phyloP scores from a whole-genome alignment of 2,329 filamentous ascomycete species.

The Fonsecaea nubica region DNA sequence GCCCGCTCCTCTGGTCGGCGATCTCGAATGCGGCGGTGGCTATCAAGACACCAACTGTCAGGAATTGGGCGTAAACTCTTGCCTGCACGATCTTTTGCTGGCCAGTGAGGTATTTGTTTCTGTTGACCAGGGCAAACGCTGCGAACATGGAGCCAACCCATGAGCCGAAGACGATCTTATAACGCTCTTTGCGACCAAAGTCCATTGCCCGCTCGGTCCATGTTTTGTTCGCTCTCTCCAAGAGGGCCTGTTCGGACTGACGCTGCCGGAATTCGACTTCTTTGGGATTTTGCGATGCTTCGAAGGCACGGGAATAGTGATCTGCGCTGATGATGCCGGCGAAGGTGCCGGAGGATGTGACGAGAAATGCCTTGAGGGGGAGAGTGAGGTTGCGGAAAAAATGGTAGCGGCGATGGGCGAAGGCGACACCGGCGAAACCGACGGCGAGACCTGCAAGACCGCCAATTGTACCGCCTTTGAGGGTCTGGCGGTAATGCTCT shows the following conservation, averaged over 20 bases:
- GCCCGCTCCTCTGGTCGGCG: conserved; percentile 72
- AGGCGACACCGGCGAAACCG: conserved; percentile 71
- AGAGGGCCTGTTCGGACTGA: conserved; percentile 63
- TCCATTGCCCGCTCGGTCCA: conserved; percentile 67
- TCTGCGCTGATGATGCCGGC: conserved; percentile 88
- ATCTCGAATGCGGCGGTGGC: conserved; percentile 83
- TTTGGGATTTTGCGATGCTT: conserved; percentile 71
- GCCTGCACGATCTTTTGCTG: conserved; percentile 92
- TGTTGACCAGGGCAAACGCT: conserved; percentile 76
- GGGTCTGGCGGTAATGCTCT: conserved; percentile 80
- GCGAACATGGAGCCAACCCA: conserved; percentile 83
- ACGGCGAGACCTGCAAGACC: conserved; percentile 70
- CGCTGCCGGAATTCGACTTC: conserved; percentile 68
- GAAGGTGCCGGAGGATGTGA: conserved; percentile 82
- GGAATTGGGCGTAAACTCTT: conserved; percentile 88
- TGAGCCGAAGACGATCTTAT: conserved; percentile 79
- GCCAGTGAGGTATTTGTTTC: conserved; percentile 75
- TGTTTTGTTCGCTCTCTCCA: conserved; percentile 63
- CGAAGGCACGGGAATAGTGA: conserved; percentile 72
- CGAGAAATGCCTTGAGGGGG: conserved; percentile 88
- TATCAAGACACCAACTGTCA: conserved; percentile 84
- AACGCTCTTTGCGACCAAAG: conserved; percentile 81
- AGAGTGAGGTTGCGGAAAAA: conserved; percentile 82
- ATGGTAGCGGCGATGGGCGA: conserved; percentile 73
- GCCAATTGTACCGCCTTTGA: conserved; percentile 77